Percentiles rank a stretch among this genome's conserved stretches.
Conservation (phyloP, 2,329 filamentous ascomycete species). For the Mycocentrospora acerina region DNA sequence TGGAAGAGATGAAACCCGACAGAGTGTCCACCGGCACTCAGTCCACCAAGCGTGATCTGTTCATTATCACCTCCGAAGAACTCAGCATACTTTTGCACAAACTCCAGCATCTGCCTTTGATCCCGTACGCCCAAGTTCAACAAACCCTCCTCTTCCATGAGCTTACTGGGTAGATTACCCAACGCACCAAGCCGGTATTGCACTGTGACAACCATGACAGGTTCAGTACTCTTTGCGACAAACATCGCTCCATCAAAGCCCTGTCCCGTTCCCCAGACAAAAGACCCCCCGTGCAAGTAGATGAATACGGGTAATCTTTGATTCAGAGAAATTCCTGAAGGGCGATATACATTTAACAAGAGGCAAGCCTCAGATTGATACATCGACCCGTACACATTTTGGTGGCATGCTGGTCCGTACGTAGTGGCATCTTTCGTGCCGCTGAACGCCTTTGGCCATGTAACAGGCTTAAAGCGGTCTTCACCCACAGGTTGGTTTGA, state of each 20-base stretch:
- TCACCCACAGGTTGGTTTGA: conserved; percentile 45
- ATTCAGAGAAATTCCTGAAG: conserved; percentile 24
- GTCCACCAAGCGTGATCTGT: conserved; percentile 45
- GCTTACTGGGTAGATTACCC: conserved; percentile 34
- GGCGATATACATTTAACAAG: conserved; percentile 35
- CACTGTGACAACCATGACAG: conserved; percentile 37
- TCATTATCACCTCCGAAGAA: conserved; percentile 43
- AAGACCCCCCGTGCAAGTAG: conserved; percentile 35
- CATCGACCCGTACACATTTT: conserved; percentile 40
- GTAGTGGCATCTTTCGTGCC: conserved; percentile 42
- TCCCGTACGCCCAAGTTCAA: conserved; percentile 38
- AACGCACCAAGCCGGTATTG: conserved; percentile 40
- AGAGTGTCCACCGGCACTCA: conserved; percentile 43
- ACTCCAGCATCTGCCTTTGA: conserved; percentile 37
- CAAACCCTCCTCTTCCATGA: conserved; percentile 37
- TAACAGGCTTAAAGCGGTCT: conserved; percentile 45
- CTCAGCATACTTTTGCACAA: conserved; percentile 43
- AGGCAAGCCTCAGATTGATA: conserved; percentile 39
- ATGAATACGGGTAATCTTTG: conserved; percentile 35
- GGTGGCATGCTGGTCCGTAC: conserved; percentile 49
- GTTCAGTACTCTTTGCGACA: conserved; percentile 31
- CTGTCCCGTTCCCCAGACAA: conserved; percentile 29
- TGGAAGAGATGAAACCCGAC: conserved; percentile 42
- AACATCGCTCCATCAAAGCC: conserved; percentile 40
- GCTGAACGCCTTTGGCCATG: conserved; percentile 45